Evolutionary conservation across 108 stramenopile species (phyloP), one percentile per base, ranked within the genome.

Genomic region (Mediolabrus comicus): DNA sequence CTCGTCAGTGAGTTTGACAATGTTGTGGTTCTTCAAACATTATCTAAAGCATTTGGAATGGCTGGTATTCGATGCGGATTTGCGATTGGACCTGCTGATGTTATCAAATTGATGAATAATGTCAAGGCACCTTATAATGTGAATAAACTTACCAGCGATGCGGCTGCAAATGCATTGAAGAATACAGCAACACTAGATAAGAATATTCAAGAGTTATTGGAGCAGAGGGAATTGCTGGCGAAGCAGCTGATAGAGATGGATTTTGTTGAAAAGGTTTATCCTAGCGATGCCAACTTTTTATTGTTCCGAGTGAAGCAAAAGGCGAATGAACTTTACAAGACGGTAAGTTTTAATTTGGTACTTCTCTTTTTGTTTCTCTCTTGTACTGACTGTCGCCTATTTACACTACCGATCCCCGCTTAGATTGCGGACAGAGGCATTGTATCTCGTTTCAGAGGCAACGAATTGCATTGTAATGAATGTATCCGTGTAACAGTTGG

Each of bases 111-210:
- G 17, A 92, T 98, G 92, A 97, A 97, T 81, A 97, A 96, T 72
- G 94, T 96, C 69, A 98, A 98, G 83, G 96, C 96, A 29, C 97
- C 97, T 19, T 98, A 98, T 89, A 97, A 96, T 80, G 84, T 98
- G 46, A 98, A 95, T 82, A 77, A 75, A 19, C 72, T 98, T 30
- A 93, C 96, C 9, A 79, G 84, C 65, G 82, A 91, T 65, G 83
- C 91, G 12, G 97, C 97, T 10, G 66, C 83, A 24, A 87, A 91
- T 72, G 94, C 94, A 16, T 70, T 98, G 77, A 79, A 77, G 35
- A 79, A 77, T 62, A 67, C 80, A 36, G 56, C 68, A 11, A 56
- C 55, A n/a, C 71, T 95, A 70, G 67, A 86, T 46, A 80, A 71
- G 52, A 86, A 90, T 65, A 79, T 97, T n/a, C 62, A 52, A 32